A percentile compares a stretch with the other conserved stretches of the same genome.
Evolutionary conservation across 192 early-diverging fungal species (phyloP).

Genomic region (Backusella tuberculispora): DNA sequence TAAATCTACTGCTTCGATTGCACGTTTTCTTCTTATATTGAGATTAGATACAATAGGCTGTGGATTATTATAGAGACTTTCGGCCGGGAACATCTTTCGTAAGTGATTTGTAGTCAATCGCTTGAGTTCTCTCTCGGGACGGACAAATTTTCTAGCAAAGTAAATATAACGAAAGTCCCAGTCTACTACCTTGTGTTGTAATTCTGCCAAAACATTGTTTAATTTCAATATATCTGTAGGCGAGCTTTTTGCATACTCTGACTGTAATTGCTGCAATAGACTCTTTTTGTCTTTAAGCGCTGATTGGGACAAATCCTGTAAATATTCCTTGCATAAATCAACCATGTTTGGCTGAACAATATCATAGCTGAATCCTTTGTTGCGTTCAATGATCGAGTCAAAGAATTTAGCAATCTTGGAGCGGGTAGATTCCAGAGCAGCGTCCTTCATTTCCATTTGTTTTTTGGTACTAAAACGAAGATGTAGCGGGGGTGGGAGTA

Average conservation of each 20-base stretch:
- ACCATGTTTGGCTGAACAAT: conserved; percentile 71
- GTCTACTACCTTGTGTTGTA: conserved; percentile 76
- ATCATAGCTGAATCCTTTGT: conserved; percentile 79
- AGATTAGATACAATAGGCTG: conserved; percentile 17
- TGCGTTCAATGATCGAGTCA: conserved; percentile 83
- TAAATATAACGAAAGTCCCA: conserved; percentile 88
- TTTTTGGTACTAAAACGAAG: conserved; percentile 63
- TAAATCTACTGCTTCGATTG: conserved; percentile 48
- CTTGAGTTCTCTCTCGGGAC: conserved; percentile 78
- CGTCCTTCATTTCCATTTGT: conserved; percentile 65
- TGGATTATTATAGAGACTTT: conserved; percentile 20
- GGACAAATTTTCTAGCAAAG: conserved; percentile 79
- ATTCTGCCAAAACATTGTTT: conserved; percentile 71
- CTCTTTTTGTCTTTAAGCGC: conserved; percentile 80
- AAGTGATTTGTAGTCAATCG: conserved; percentile 64
- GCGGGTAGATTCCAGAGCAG: conserved; percentile 72
- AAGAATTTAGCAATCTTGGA: conserved; percentile 78
- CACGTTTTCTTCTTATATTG: conserved; percentile 47
- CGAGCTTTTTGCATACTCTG: conserved; percentile 76
- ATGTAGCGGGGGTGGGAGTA: conserved; percentile 71
- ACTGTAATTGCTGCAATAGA: conserved; percentile 83
- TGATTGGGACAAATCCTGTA: conserved; percentile 70
- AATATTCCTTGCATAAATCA: conserved; percentile 69
- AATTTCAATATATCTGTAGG: conserved; percentile 81
- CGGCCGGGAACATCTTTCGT: conserved; percentile 59